Evolutionary conservation across 352 stramenopile species (phyloP).

Genomic region (Phytophthora fragariae): DNA sequence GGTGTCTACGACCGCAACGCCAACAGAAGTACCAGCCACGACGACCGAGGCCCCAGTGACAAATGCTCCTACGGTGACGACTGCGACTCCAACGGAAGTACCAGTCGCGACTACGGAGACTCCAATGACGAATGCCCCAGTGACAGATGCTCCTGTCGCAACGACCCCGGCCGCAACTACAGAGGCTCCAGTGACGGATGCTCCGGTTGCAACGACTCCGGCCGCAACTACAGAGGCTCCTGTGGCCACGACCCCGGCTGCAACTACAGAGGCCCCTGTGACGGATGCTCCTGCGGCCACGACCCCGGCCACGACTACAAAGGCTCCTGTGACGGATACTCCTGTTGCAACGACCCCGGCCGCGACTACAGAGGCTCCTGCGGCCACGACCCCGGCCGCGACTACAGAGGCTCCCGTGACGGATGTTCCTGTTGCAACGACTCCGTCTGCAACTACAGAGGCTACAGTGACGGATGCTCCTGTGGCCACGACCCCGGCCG

Average conservation of each 20-base stretch:
- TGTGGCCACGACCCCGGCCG: neutral
- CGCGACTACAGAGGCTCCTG: no score
- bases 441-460: neutral
- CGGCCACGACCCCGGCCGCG: no score
- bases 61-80: neutral
- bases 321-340: neutral
- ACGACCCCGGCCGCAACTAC: conserved; percentile 5
- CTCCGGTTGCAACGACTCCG: no score
- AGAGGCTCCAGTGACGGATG: neutral
- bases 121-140: neutral
- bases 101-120: neutral
- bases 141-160: no score
- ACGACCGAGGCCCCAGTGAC: neutral
- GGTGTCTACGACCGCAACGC: neutral
- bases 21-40: neutral
- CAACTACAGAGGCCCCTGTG: neutral
- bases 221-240: neutral
- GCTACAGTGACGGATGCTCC: neutral
- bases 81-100: neutral
- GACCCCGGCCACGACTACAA: conserved; percentile 5
- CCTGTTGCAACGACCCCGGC: no score
- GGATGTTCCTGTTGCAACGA: neutral
- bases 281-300: neutral
- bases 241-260: neutral
- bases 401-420: neutral